Conservation (phyloP, 2,329 filamentous ascomycete genomes). For the Podosphaera fusca region DNA sequence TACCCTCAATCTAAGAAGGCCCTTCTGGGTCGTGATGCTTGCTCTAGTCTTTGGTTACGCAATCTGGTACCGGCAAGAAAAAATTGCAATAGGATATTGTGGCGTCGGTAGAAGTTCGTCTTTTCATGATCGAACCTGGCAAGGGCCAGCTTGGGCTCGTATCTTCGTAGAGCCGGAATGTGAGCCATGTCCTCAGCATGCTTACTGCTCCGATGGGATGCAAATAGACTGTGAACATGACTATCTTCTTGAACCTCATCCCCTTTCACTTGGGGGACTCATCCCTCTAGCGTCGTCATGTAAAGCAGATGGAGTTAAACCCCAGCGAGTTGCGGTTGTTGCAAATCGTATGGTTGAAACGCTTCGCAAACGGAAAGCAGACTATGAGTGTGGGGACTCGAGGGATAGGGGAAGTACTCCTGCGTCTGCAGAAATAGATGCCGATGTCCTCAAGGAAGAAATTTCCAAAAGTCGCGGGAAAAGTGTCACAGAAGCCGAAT, state of each 20-base stretch:
- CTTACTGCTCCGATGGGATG: constrained; percentile 63
- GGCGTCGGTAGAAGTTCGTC: constrained; percentile 48
- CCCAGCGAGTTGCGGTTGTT: constrained; percentile 63
- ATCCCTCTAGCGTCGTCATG: constrained; percentile 76
- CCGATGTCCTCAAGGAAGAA: constrained; percentile 50
- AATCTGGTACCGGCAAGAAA: constrained; percentile 79
- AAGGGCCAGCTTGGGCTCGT: constrained; percentile 47
- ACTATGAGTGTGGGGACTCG: constrained; percentile 71
- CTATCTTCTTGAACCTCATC: constrained; percentile 68
- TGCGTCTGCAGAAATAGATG: constrained; percentile 36
- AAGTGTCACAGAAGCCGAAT: constrained; percentile 67
- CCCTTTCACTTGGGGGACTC: constrained; percentile 56
- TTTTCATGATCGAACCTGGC: constrained; percentile 24
- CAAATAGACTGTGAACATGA: constrained; percentile 63
- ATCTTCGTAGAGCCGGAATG: constrained; percentile 56
- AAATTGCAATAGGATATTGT: constrained; percentile 88
- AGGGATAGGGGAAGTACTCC: constrained; percentile 35
- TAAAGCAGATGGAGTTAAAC: constrained; percentile 85
- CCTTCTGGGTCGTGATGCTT: constrained; percentile 47
- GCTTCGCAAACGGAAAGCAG: constrained; percentile 61
- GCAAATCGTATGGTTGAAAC: constrained; percentile 74
- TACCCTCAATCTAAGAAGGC: constrained; percentile 31
- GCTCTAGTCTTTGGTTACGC: constrained; percentile 50
- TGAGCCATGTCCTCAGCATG: constrained; percentile 75
- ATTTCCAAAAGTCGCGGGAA: constrained; percentile 57